Conservation (phyloP, 2,329 filamentous ascomycete species). For the Amphichorda felina region DNA sequence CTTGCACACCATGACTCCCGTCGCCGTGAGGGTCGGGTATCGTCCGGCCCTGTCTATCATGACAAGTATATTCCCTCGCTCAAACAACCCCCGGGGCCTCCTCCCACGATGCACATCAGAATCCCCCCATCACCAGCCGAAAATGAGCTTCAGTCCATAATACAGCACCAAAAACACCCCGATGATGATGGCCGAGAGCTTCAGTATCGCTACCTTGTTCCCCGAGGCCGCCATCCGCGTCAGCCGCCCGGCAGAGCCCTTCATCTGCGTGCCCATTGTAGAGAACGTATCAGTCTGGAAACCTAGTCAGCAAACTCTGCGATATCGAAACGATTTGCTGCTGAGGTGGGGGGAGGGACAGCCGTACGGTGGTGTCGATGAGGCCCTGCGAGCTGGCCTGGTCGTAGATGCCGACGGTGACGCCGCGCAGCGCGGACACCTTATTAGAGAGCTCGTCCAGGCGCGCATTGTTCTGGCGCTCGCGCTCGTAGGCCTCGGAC, state of each 20-base stretch:
- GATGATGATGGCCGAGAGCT: conserved; percentile 74
- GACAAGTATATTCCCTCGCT: too few relatives aligned
- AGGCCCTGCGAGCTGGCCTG: conserved; percentile 80
- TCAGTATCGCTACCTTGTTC: conserved; percentile 83
- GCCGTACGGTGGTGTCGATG: conserved; percentile 71
- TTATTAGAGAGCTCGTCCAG: conserved; percentile 85
- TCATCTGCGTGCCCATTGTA: conserved; percentile 69
- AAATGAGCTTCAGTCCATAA: conserved; percentile 54
- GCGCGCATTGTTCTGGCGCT: conserved; percentile 88
- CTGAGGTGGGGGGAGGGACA: too few relatives aligned
- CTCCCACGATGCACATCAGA: too few relatives aligned
- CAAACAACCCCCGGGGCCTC: too few relatives aligned
- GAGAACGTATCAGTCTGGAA: conserved; percentile 81
- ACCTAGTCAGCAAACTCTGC: neutral
- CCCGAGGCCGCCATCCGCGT: conserved; percentile 85
- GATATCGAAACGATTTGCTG: too few relatives aligned
- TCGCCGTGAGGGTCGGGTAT: too few relatives aligned
- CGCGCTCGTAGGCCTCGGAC: conserved; percentile 69
- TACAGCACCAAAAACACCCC: conserved; percentile 64
- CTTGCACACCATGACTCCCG: too few relatives aligned
- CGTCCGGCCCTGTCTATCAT: too few relatives aligned
- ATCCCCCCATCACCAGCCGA: conserved; percentile 18
- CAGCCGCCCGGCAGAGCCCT: conserved; percentile 70
- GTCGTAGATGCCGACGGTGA: conserved; percentile 97
- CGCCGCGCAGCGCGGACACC: conserved; percentile 80